Conservation (phyloP, 2,329 filamentous ascomycete species). For the Thelonectria discophora region DNA sequence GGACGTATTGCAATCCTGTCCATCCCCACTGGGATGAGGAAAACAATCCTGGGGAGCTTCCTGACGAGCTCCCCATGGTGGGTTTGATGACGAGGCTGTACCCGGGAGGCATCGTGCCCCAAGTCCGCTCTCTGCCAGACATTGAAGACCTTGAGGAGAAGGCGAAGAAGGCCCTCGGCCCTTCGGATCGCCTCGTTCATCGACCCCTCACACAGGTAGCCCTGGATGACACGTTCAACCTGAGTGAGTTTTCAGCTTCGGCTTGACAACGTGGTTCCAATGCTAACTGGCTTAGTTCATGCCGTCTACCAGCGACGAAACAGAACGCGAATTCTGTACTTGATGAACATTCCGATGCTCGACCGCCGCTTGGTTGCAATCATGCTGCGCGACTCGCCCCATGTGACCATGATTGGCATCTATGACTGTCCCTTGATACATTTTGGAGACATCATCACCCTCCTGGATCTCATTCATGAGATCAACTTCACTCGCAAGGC, state of each 20-base stretch:
- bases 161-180: background rate
- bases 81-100: background rate
- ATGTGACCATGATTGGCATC: constrained; percentile 47
- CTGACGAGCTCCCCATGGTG: too few relatives aligned
- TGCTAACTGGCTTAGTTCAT: constrained; percentile 38
- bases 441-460: constrained; percentile 46
- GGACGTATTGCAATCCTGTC: constrained; percentile 10
- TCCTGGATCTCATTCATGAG: constrained; percentile 50
- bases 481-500: constrained; percentile 42
- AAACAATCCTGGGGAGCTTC: too few relatives aligned
- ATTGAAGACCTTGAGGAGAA: constrained; percentile 1
- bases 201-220: constrained; percentile 26
- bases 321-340: constrained; percentile 40
- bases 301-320: constrained; percentile 31
- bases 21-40: constrained; percentile 21
- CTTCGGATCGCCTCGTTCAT: background rate
- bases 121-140: constrained; percentile 23
- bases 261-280: background rate
- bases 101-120: constrained; percentile 6
- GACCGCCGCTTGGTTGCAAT: constrained; percentile 48
- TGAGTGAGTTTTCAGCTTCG: constrained; percentile 37
- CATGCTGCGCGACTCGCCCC: constrained; percentile 46
- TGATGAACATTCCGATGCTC: constrained; percentile 44
- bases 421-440: constrained; percentile 51
- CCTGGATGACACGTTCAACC: constrained; percentile 13